Evolutionary conservation across 2,329 filamentous ascomycete species (phyloP).

Genomic region (Neopestalotiopsis sp.): DNA sequence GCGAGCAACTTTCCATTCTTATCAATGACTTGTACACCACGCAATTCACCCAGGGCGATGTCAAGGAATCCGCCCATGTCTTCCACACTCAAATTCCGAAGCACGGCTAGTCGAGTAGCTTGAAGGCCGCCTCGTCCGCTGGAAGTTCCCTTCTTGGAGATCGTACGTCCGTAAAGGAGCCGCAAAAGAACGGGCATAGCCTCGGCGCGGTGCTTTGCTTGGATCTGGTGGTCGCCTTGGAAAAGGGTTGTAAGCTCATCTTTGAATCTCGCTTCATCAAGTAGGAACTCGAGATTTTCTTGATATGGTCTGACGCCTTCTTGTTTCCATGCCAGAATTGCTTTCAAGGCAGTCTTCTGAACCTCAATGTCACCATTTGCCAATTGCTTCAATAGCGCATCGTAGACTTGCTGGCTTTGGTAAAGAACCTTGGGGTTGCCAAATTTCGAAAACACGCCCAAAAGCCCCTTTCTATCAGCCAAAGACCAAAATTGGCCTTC

Average conservation of each 20-base stretch:
- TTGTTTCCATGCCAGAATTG: conserved; percentile 88
- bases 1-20: conserved; percentile 55
- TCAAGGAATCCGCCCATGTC: conserved; percentile 84
- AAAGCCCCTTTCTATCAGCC: conserved; percentile 82
- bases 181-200: conserved; percentile 88
- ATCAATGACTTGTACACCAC: conserved; percentile 65
- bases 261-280: conserved; percentile 90
- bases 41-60: conserved; percentile 78
- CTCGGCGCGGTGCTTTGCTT: conserved; percentile 71
- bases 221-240: conserved; percentile 75
- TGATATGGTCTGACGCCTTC: conserved; percentile 77
- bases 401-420: conserved; percentile 76
- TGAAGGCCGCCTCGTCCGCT: conserved; percentile 83
- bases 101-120: conserved; percentile 78
- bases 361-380: conserved; percentile 90
- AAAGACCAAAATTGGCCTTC: conserved; percentile 65
- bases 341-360: conserved; percentile 84
- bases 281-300: conserved; percentile 82
- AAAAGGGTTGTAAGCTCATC: conserved; percentile 93
- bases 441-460: conserved; percentile 84
- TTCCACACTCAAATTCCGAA: conserved; percentile 76
- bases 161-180: conserved; percentile 86
- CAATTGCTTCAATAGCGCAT: conserved; percentile 75
- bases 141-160: conserved; percentile 78
- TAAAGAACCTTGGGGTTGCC: conserved; percentile 85